Evolutionary conservation across 768 basidiomycete species (phyloP), one percentile per base, ranked within the genome.

Genomic region (Tulasnella sp.): DNA sequence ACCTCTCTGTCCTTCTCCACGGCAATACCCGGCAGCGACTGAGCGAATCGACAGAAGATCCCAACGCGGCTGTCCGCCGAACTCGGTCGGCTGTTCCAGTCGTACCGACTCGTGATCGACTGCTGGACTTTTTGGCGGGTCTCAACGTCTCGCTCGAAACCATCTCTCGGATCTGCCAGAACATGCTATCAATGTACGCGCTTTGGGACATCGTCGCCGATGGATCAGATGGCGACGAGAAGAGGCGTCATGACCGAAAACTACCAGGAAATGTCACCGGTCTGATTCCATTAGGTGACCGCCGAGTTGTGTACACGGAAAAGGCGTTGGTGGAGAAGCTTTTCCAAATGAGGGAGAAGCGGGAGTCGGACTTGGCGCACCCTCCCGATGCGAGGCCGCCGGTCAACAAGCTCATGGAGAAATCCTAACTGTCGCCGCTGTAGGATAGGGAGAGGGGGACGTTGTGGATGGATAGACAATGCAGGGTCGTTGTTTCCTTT

Each of bases 171-270:
- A 89, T 97, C 76, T 86, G 90, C 0, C 95, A 98, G 77, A 92
- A 98, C 81, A 92, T 98, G 75, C 84, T 98, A 69, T 87, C 90
- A 4, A 80, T 97, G 39, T 98, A 98, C 80, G 86, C 90, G 5
- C 84, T 95, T 0, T 98, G 95, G 94, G 90, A 91, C 36, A 37
- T 63, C 17, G 34, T 74, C 32, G 32, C 73, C 9, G 74, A 74
- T 42, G 83, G 86, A 9, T 94, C 93, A 80, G 88, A 87, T 71
- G 90, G 92, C 74, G 87, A 90, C 62, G 47, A 62, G 3, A 72
- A 41, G 19, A 34, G 71, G 36, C 65, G 62, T 37, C 36, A 41
- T 11, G 63, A 72, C 12, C 52, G 62, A 29, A 65, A 63, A 59
- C 37, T 72, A 26, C 71, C 71, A 22, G 71, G 71, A 36, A 63